These are phyloP conservation scores for Lolium rigidum DNA, from an alignment of 176 grass and related monocot genomes.

Conservation along the genomic window DNA sequence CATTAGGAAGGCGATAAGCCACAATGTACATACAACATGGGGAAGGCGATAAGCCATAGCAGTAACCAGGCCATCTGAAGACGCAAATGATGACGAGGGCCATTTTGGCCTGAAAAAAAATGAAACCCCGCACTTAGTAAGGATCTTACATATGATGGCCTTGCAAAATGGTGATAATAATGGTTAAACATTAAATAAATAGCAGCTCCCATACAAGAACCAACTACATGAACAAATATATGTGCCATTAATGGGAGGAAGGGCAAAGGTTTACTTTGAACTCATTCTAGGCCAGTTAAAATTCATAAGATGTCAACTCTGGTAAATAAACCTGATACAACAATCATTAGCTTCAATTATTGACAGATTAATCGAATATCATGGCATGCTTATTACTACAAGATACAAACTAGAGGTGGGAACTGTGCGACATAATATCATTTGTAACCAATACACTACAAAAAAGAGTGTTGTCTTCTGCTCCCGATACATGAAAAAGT, in stretches of 20 bases:
- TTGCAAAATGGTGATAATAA: constrained; percentile 25
- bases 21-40: constrained; percentile 82
- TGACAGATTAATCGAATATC: constrained; percentile 14
- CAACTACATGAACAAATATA: constrained; percentile 26
- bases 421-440: constrained; percentile 4
- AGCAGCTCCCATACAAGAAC: constrained; percentile 24
- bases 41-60: constrained; percentile 98
- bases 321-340: not conserved
- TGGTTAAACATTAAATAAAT: constrained; percentile 41
- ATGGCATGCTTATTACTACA: constrained; percentile 8
- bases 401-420: constrained; percentile 1
- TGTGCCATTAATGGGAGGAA: not conserved
- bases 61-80: constrained; percentile 95
- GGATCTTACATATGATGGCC: constrained; percentile 12
- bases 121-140: constrained; percentile 31
- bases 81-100: constrained; percentile 97
- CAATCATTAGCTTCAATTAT: constrained; percentile 4
- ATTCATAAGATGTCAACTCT: constrained; percentile 18
- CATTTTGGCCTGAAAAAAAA: constrained; percentile 92
- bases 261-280: constrained; percentile 3
- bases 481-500: not conserved
- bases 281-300: constrained; percentile 15
- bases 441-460: constrained; percentile 17
- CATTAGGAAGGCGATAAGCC: not conserved
- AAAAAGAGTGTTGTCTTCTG: not conserved